These are phyloP conservation scores for Delitschia confertaspora DNA, from an alignment of 495 filamentous ascomycete species.

Conservation along the genomic window DNA sequence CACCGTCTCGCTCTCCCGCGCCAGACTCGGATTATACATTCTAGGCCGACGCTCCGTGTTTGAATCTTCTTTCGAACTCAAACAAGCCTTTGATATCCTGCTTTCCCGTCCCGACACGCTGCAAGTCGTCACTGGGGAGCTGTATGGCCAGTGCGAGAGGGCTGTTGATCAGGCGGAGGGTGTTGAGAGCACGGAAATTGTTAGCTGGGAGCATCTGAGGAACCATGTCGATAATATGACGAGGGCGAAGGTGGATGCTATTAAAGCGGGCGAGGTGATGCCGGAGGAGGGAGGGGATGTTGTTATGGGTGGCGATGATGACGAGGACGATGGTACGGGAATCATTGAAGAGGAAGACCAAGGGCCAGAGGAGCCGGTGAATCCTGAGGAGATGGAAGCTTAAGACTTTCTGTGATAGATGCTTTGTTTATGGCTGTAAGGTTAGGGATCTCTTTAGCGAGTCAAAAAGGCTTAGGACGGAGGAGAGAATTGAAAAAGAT, in stretches of 20 bases:
- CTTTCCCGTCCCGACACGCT: conserved; percentile 66
- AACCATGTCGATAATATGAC: conserved; percentile 99
- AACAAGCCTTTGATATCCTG: conserved; percentile 70
- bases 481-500: no score
- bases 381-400: no score
- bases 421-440: no score
- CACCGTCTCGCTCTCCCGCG: conserved; percentile 93
- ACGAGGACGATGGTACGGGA: conserved; percentile 26
- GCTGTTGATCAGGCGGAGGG: conserved; percentile 50
- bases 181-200: conserved; percentile 59
- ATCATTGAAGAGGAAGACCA: no score
- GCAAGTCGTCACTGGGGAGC: conserved; percentile 69
- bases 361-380: no score
- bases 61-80: conserved; percentile 77
- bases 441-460: no score
- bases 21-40: conserved; percentile 84
- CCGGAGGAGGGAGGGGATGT: conserved; percentile 8
- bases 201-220: conserved; percentile 85
- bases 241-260: conserved; percentile 62
- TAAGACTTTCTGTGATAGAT: no score
- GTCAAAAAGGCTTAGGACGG: no score
- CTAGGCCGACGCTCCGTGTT: conserved; percentile 86
- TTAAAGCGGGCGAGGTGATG: conserved; percentile 38
- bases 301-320: conserved; percentile 21
- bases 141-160: conserved; percentile 56